Conservation (phyloP, 2,329 filamentous ascomycete species). For the Stachybotrys elegans region DNA sequence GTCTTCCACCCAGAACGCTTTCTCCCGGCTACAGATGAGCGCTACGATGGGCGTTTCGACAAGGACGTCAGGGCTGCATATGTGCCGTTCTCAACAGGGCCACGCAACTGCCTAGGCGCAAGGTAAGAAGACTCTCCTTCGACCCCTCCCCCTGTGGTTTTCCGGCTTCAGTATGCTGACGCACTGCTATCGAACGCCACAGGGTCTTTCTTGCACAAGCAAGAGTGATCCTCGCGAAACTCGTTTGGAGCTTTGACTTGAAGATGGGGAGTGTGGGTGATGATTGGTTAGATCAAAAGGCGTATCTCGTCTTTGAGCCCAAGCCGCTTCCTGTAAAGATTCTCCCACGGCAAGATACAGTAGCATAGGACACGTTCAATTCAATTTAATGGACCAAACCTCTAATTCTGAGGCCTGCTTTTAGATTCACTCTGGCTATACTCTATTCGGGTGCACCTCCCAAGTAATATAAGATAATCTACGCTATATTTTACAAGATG, state of each 20-base stretch:
- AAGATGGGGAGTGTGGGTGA: not conserved
- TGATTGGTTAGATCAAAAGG: not conserved
- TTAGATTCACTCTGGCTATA: no score
- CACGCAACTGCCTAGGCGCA: constrained; percentile 44
- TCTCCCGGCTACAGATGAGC: constrained; percentile 19
- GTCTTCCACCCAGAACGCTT: constrained; percentile 42
- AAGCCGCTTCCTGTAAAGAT: not conserved
- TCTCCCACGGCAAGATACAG: no score
- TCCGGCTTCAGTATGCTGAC: not conserved
- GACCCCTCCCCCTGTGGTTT: not conserved
- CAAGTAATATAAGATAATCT: no score
- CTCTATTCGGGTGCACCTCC: no score
- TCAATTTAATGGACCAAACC: no score
- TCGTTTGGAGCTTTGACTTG: not conserved
- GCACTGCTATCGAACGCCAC: not conserved
- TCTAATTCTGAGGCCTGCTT: no score
- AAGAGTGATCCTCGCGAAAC: not conserved
- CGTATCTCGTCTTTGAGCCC: not conserved
- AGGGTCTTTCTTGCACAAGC: not conserved
- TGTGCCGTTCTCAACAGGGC: constrained; percentile 42
- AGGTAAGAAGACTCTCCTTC: constrained; percentile 34
- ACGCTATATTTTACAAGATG: no score
- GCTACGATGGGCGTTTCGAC: constrained; percentile 21
- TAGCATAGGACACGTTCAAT: no score
- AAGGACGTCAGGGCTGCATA: constrained; percentile 33